Evolutionary conservation across 768 basidiomycete genomes (phyloP).

Genomic region (Leucosporidium creatinivorum): DNA sequence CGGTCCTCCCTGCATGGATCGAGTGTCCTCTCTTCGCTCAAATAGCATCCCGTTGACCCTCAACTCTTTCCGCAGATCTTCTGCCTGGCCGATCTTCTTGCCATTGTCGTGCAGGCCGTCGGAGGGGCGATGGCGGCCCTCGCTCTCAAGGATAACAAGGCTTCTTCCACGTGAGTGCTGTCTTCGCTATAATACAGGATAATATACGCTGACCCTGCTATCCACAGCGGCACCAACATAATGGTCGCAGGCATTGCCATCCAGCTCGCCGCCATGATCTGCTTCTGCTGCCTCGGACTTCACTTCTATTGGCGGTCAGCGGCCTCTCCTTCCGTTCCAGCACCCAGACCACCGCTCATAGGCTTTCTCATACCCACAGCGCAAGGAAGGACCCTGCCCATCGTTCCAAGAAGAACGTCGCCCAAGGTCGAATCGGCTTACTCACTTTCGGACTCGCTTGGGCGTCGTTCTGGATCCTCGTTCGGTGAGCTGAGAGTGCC

Average conservation of each 20-base stretch:
- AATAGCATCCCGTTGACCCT: too few species aligned
- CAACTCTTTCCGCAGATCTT: constrained; percentile 29
- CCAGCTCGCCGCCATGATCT: constrained; percentile 39
- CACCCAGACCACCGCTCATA: too few species aligned
- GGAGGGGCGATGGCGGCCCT: constrained; percentile 40
- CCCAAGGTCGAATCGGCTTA: neutral
- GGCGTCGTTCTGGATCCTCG: neutral
- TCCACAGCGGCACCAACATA: constrained; percentile 37
- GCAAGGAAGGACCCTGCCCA: neutral
- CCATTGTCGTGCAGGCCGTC: constrained; percentile 40
- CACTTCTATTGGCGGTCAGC: constrained; percentile 29
- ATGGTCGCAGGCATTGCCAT: constrained; percentile 42
- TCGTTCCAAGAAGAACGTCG: neutral
- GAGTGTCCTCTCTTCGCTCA: neutral
- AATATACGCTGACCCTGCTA: neutral
- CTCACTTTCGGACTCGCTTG: neutral
- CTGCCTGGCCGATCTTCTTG: constrained; percentile 39
- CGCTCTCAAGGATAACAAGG: constrained; percentile 30
- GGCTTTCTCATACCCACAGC: too few species aligned
- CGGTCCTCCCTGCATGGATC: neutral
- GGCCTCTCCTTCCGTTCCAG: too few species aligned
- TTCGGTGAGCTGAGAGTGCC: neutral
- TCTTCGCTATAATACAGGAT: neutral
- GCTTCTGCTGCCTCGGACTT: constrained; percentile 36
- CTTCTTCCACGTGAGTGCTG: neutral